Conservation (phyloP, 164 flowering plant genomes). For the Sedum album region DNA sequence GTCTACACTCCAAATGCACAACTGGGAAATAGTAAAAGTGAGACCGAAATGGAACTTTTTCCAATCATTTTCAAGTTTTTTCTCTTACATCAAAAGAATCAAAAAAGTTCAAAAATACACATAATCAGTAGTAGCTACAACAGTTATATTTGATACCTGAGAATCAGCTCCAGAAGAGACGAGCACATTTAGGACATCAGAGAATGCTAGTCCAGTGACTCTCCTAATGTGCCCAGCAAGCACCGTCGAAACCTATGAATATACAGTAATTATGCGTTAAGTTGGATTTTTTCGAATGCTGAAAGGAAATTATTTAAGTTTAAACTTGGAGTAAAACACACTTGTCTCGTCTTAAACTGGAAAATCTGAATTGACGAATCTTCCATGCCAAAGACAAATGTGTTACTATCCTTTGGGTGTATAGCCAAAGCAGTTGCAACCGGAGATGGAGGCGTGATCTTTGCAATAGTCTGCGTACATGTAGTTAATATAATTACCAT, state of each 20-base stretch:
- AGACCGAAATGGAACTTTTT: not conserved
- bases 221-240: constrained; percentile 55
- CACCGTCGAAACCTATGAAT: not conserved
- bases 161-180: constrained; percentile 81
- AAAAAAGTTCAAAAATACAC: too few relatives aligned
- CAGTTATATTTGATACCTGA: constrained; percentile 54
- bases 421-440: constrained; percentile 82
- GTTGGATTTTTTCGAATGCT: not conserved
- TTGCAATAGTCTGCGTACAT: constrained; percentile 55
- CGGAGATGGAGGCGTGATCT: constrained; percentile 85
- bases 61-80: too few relatives aligned
- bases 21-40: not conserved
- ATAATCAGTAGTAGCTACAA: too few relatives aligned
- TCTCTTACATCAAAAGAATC: too few relatives aligned
- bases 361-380: constrained; percentile 82
- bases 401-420: constrained; percentile 81
- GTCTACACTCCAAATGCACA: not conserved
- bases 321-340: constrained; percentile 2
- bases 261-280: not conserved
- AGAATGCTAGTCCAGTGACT: constrained; percentile 79
- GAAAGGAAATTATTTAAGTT: not conserved
- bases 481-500: not conserved
- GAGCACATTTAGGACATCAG: constrained; percentile 54
- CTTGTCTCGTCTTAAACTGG: constrained; percentile 75
- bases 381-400: constrained; percentile 92